Conservation (phyloP, 164 flowering plant genomes). For the Saururus chinensis region DNA sequence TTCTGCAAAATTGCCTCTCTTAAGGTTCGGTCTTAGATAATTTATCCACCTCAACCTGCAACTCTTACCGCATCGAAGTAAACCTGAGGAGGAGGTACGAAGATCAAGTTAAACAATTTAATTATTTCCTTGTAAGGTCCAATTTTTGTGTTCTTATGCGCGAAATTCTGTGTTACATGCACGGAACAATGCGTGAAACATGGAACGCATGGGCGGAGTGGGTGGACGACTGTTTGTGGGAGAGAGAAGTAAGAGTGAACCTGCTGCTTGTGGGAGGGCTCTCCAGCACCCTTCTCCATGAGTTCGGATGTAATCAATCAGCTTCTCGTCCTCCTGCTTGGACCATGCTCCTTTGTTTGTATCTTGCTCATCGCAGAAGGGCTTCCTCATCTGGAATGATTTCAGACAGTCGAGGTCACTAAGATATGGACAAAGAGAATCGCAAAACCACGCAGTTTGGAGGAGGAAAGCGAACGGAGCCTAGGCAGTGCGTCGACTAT, state of each 20-base stretch:
- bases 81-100: constrained; percentile 20
- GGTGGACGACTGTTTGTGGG: too few species aligned
- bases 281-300: constrained; percentile 60
- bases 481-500: not conserved
- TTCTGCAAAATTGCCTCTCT: constrained; percentile 55
- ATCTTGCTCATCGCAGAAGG: constrained; percentile 11
- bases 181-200: too few species aligned
- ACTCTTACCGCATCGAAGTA: constrained; percentile 59
- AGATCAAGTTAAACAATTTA: not conserved
- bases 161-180: too few species aligned
- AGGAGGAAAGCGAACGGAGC: not conserved
- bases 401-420: not conserved
- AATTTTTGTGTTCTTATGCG: too few species aligned
- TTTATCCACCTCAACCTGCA: constrained; percentile 66
- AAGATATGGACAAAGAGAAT: too few species aligned
- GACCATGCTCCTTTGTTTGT: constrained; percentile 47
- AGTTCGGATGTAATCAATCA: constrained; percentile 36
- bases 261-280: constrained; percentile 43
- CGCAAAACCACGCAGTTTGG: too few species aligned
- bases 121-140: not conserved
- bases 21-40: constrained; percentile 57
- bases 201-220: not conserved
- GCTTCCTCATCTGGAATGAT: constrained; percentile 3
- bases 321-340: constrained; percentile 46
- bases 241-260: constrained; percentile 12